Conservation (phyloP, 495 filamentous ascomycete species). For the Diplogelasinospora grovesii region DNA sequence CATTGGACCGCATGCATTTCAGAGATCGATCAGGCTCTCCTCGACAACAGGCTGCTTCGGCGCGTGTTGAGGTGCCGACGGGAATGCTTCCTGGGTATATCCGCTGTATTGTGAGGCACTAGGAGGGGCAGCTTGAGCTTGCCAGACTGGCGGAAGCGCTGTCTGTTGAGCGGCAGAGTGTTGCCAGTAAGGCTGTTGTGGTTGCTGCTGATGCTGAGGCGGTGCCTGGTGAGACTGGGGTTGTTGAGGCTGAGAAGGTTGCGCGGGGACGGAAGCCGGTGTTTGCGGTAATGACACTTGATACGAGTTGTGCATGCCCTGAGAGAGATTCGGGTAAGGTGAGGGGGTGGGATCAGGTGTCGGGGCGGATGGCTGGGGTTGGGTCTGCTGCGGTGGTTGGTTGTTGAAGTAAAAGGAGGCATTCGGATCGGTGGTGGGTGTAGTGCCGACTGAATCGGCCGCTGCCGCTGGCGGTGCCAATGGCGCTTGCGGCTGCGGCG, state of each 20-base stretch:
- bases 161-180: slow-evolving; percentile 30
- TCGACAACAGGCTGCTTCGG: slow-evolving; percentile 62
- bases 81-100: slow-evolving; percentile 60
- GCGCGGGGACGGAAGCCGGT: slow-evolving; percentile 30
- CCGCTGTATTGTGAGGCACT: slow-evolving; percentile 40
- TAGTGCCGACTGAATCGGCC: slow-evolving; percentile 15
- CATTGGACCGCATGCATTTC: no score
- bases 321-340: slow-evolving; percentile 40
- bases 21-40: slow-evolving; percentile 88
- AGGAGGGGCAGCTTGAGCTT: slow-evolving; percentile 22
- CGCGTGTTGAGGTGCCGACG: slow-evolving; percentile 55
- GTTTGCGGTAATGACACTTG: slow-evolving; percentile 37
- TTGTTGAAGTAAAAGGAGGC: slow-evolving; percentile 45
- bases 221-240: slow-evolving; percentile 15
- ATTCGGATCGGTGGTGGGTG: slow-evolving; percentile 37
- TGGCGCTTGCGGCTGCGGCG: slow-evolving; percentile 25
- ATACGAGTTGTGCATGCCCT: slow-evolving; percentile 32
- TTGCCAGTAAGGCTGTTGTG: slow-evolving; percentile 37
- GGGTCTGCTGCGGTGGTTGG: slow-evolving; percentile 24
- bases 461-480: slow-evolving; percentile 13
- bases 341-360: slow-evolving; percentile 30
- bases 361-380: slow-evolving; percentile 25
- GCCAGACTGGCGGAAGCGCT: slow-evolving; percentile 38
- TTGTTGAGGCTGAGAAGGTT: slow-evolving; percentile 36
- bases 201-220: slow-evolving; percentile 20